Base-by-base conservation (phyloP, 192 early-diverging fungal genomes). In the Entomortierella chlamydospora region DNA sequence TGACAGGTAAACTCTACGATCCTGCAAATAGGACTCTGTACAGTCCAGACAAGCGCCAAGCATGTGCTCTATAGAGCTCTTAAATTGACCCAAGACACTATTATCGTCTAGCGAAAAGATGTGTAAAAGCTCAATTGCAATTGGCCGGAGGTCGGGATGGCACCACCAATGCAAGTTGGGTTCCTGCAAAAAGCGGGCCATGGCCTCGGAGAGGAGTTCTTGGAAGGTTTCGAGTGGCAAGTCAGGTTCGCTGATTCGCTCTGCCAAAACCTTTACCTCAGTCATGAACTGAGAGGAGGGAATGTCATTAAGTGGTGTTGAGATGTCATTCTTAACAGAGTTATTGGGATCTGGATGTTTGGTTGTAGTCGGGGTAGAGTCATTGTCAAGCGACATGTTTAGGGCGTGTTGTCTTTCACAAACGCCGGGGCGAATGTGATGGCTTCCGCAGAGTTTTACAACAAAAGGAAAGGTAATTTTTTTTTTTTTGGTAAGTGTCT, bases 151-250 rank as follows among this genome's bases (percentile, higher is more conserved):
- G 54, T 70, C 61, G 12, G 49, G 45, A 29, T 78, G 22, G 50
- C 74, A 78, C 74, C 74, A 78, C 74, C 74, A 78, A 33, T 78
- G 74, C 3, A 78, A 60, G 8, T 25, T 12, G 10, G 67, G 67
- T 10, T 70, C 26, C 61, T 69, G 31, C 3, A 78, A 49, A 50
- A 78, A 58, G 12, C 4, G 41, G 18, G 52, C 53, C 34, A 64
- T 5, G 6, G 74, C 50, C 43, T 41, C 50, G 17, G 53, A 57
- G 0, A 78, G 55, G n/a, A 78, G 49, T 25, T 70, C 28, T 20
- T 69, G 74, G 25, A 63, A 30, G 3, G 43, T 67, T 26, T 78
- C 74, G 9, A 50, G 28, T 4, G 56, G 53, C 4, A 58, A 42
- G 11, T 78, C 30, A 6, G 60, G 61, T 39, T 50, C 31, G 22